These are phyloP conservation scores for Puccinellia tenuiflora DNA, from an alignment of 176 grass and related monocot species.

Conservation along the genomic window DNA sequence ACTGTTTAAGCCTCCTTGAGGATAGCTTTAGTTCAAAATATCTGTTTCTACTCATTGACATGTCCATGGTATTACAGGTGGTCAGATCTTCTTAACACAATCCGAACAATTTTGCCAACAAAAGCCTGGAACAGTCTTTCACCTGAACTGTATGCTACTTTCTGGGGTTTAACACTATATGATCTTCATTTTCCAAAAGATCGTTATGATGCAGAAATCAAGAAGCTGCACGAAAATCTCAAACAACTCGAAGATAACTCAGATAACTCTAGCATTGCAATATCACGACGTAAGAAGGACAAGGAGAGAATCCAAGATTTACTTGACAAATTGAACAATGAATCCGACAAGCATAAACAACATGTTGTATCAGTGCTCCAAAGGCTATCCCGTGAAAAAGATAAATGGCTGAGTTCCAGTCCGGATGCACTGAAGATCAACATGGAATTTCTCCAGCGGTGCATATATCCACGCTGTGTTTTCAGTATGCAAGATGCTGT, in stretches of 20 bases:
- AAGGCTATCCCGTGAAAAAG: slow-evolving; percentile 82
- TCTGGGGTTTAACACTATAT: slow-evolving; percentile 97
- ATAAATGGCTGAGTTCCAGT: slow-evolving; percentile 83
- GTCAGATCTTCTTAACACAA: slow-evolving; percentile 77
- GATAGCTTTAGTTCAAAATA: not conserved
- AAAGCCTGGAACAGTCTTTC: slow-evolving; percentile 95
- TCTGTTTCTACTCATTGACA: not conserved
- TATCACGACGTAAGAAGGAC: slow-evolving; percentile 94
- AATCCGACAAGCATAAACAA: slow-evolving; percentile 81
- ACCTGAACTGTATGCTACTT: slow-evolving; percentile 86
- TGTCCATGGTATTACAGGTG: slow-evolving; percentile 47
- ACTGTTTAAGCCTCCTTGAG: not conserved
- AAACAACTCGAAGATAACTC: slow-evolving; percentile 94
- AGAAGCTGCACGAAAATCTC: slow-evolving; percentile 81
- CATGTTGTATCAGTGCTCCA: slow-evolving; percentile 75
- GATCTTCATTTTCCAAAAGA: slow-evolving; percentile 90
- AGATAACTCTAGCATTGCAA: slow-evolving; percentile 92
- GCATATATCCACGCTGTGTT: slow-evolving; percentile 83
- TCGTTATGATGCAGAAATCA: slow-evolving; percentile 88
- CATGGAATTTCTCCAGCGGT: slow-evolving; percentile 93
- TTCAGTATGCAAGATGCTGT: slow-evolving; percentile 92
- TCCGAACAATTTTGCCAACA: slow-evolving; percentile 65
- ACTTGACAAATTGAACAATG: slow-evolving; percentile 73
- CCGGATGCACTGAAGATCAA: slow-evolving; percentile 90
- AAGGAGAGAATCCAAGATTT: slow-evolving; percentile 98